Percentiles rank a stretch among this genome's conserved stretches.
Evolutionary conservation across 352 stramenopile genomes (phyloP).

Genomic region (Phytopythium vexans): DNA sequence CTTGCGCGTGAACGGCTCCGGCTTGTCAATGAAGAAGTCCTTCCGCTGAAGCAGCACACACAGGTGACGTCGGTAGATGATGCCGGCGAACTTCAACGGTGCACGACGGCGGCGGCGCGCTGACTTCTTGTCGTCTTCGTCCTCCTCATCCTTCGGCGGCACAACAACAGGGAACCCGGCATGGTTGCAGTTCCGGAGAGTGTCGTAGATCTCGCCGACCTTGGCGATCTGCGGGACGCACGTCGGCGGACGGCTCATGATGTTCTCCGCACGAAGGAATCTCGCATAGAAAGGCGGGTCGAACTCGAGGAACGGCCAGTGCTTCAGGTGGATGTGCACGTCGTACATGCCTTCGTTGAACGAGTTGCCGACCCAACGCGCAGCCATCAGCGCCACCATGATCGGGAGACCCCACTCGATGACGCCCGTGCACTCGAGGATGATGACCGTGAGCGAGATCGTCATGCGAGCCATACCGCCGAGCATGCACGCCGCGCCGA

Average conservation of each 20-base stretch:
- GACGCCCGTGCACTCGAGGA: slow-evolving; percentile 97
- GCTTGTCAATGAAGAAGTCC: slow-evolving; percentile 82
- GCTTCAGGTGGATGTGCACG: slow-evolving; percentile 96
- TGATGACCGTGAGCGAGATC: slow-evolving; percentile 98
- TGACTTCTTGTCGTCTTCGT: slow-evolving; percentile 9
- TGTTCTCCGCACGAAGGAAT: slow-evolving; percentile 85
- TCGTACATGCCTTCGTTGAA: slow-evolving; percentile 99
- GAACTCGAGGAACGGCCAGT: slow-evolving; percentile 78
- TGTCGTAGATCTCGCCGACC: slow-evolving; percentile 77
- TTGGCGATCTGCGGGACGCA: slow-evolving; percentile 71
- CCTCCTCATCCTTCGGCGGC: slow-evolving; percentile 32
- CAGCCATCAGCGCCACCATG: slow-evolving; percentile 97
- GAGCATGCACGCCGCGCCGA: slow-evolving; percentile 94
- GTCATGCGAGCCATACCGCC: slow-evolving; percentile 98
- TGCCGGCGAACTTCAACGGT: slow-evolving; percentile 44
- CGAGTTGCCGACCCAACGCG: slow-evolving; percentile 96
- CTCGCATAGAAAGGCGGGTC: slow-evolving; percentile 57
- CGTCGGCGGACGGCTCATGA: slow-evolving; percentile 84
- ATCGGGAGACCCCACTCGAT: slow-evolving; percentile 97
- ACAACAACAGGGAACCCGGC: slow-evolving; percentile 75
- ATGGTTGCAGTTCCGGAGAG: slow-evolving; percentile 65
- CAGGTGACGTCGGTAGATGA: slow-evolving; percentile 78
- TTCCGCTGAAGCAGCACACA: slow-evolving; percentile 82
- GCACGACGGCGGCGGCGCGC: not conserved
- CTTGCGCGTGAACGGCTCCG: slow-evolving; percentile 70